phyloP scores from a whole-genome alignment of 2,329 filamentous ascomycete species.

The Epichloe elymi region DNA sequence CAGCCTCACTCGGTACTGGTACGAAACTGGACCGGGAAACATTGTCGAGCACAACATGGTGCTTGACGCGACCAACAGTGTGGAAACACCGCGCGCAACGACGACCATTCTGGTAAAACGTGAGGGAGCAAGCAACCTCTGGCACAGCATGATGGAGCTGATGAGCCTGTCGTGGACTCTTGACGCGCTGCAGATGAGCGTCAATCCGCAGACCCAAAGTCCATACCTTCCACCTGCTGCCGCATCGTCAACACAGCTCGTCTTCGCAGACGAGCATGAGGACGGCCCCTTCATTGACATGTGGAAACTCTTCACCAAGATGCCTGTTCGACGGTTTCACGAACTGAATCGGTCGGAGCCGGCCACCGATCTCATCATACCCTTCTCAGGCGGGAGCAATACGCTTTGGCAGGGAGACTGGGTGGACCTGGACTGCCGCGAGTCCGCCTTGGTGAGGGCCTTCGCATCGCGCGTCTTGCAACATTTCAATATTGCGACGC shows the following conservation, averaged over 20 bases:
- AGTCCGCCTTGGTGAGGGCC: constrained; percentile 11
- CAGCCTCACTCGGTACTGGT: constrained; percentile 16
- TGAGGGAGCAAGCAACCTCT: constrained; percentile 20
- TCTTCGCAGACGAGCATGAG: constrained; percentile 21
- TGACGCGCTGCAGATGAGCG: constrained; percentile 19
- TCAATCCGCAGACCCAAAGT: constrained; percentile 4
- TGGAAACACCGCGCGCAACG: not conserved
- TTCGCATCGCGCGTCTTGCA: constrained; percentile 20
- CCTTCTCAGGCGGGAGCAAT: constrained; percentile 26
- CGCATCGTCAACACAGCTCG: constrained; percentile 16
- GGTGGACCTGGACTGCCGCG: constrained; percentile 17
- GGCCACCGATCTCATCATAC: constrained; percentile 22
- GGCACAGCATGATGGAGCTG: constrained; percentile 24
- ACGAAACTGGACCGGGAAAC: constrained; percentile 16
- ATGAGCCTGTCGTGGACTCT: constrained; percentile 19
- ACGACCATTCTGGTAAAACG: constrained; percentile 18
- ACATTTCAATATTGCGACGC: constrained; percentile 13
- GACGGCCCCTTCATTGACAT: constrained; percentile 24
- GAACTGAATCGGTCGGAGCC: constrained; percentile 10
- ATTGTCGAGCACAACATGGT: constrained; percentile 12
- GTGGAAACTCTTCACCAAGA: constrained; percentile 22
- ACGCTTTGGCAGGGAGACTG: constrained; percentile 30
- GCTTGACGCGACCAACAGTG: not conserved
- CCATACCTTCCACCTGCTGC: constrained; percentile 12
- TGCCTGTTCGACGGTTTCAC: constrained; percentile 15